Conservation (phyloP, 2,329 filamentous ascomycete species). For the Colletotrichum salicis region DNA sequence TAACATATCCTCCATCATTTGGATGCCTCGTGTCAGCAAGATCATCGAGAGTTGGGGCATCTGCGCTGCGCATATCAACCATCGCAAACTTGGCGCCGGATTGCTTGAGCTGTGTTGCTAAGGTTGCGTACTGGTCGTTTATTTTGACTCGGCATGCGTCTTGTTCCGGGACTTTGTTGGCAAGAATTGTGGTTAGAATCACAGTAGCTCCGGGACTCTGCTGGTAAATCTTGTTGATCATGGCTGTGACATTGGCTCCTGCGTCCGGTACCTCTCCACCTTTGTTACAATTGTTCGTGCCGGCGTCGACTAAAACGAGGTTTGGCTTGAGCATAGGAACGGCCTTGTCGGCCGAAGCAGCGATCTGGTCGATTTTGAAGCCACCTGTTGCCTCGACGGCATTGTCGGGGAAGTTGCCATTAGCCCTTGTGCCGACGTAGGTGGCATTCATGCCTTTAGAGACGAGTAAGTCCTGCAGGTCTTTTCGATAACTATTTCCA, state of each 20-base stretch:
- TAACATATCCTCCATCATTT: constrained; percentile 29
- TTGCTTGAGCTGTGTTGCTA: constrained; percentile 20
- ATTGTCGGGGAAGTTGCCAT: constrained; percentile 27
- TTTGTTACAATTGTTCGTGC: constrained; percentile 39
- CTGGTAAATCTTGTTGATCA: constrained; percentile 33
- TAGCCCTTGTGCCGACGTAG: constrained; percentile 13
- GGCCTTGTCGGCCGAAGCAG: constrained; percentile 10
- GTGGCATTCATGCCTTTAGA: constrained; percentile 20
- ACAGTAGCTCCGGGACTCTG: constrained; percentile 35
- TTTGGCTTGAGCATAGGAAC: constrained; percentile 35
- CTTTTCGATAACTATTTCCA: constrained; percentile 51
- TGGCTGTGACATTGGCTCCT: constrained; percentile 26
- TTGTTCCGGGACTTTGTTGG: constrained; percentile 30
- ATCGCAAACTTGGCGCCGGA: constrained; percentile 35
- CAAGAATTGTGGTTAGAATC: constrained; percentile 22
- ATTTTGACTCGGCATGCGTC: constrained; percentile 35
- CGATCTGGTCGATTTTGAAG: constrained; percentile 29
- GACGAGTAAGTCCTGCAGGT: constrained; percentile 40
- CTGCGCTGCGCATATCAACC: constrained; percentile 38
- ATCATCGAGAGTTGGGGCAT: constrained; percentile 31
- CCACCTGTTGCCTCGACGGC: constrained; percentile 28
- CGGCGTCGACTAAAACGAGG: constrained; percentile 37
- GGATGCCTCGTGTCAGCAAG: constrained; percentile 32
- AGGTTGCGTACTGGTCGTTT: constrained; percentile 32
- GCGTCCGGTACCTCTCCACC: constrained; percentile 25